Evolutionary conservation across 495 filamentous ascomycete genomes (phyloP), one percentile per base, ranked within the genome.

Genomic region (Penicillium antarcticum): DNA sequence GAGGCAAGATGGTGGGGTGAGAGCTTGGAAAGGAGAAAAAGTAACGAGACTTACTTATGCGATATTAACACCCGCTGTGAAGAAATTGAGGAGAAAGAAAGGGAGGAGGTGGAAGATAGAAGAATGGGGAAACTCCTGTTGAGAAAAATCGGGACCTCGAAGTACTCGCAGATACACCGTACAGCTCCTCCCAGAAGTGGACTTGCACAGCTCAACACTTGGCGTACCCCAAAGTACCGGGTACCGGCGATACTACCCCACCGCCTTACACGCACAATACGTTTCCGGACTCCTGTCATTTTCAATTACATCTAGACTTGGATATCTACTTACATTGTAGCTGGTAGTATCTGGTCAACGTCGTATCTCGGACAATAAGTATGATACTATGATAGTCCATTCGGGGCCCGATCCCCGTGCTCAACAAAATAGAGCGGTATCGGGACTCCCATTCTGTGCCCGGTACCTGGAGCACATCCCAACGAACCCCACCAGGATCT

Each of bases 81-180:
- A 21, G 42, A 35, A 51, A 39, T 38, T 18, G 46, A 24, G 32
- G 26, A 41, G 39, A 44, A 23, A 32, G 46, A 35, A 41, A 55
- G 56, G 41, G 41, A 56, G 48, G 48, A 55, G 47, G 35, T 38
- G 47, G 41, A 59, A 53, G 26, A 53, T 37, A 53, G 48, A 51
- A 53, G 55, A 56, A 57, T 49, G 50, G 55, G 62, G 44, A 53
- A 51, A 41, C 51, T 47, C 46, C 50, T 56, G 56, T 58, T 52
- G 42, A 63, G 57, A 61, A 60, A 65, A 63, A 55, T 49, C 40
- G 60, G 58, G 40, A 42, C 24, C 37, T 51, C 56, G 51, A 45
- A 65, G 59, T 57, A 66, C 62, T 66, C 57, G 62, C 57, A 66
- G 60, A 48, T 66, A 66, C 62, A 61, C 60, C 57, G 62, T 66